A percentile compares a stretch with the other conserved stretches of the same genome.
Evolutionary conservation across 176 grass and related monocot genomes (phyloP).

Genomic region (Oryza nivara): DNA sequence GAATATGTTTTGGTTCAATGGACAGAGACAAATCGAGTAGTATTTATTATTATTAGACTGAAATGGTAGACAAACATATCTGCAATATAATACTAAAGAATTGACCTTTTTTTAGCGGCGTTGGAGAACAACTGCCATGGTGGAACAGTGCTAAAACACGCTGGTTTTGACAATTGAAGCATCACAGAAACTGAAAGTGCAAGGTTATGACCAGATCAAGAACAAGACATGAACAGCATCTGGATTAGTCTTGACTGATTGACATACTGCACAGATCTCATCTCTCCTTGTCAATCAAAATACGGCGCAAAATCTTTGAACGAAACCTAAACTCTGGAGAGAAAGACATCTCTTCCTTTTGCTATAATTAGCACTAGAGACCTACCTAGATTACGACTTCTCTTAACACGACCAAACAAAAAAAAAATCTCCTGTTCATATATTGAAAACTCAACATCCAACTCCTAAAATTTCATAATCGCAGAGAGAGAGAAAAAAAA

Average conservation of each 20-base stretch:
- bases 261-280: constrained; percentile 15
- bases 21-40: constrained; percentile 18
- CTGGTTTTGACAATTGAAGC: constrained; percentile 22
- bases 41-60: constrained; percentile 19
- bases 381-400: constrained; percentile 20
- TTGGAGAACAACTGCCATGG: not conserved
- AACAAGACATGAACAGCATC: not conserved
- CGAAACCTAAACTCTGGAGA: not conserved
- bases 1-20: constrained; percentile 1
- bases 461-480: not conserved
- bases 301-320: not conserved
- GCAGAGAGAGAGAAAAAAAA: too few species aligned
- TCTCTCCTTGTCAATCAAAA: constrained; percentile 36
- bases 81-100: not conserved
- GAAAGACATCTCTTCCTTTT: not conserved
- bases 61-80: not conserved
- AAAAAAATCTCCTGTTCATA: not conserved
- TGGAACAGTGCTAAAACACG: not conserved
- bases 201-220: constrained; percentile 19
- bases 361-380: not conserved
- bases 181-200: not conserved
- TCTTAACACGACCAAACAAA: not conserved
- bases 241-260: constrained; percentile 1
- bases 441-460: not conserved
- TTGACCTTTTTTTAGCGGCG: constrained; percentile 10